A percentile compares a stretch with the other conserved stretches of the same genome.
Conservation (phyloP, 345 rosid genomes). For the Bruguiera parviflora region DNA sequence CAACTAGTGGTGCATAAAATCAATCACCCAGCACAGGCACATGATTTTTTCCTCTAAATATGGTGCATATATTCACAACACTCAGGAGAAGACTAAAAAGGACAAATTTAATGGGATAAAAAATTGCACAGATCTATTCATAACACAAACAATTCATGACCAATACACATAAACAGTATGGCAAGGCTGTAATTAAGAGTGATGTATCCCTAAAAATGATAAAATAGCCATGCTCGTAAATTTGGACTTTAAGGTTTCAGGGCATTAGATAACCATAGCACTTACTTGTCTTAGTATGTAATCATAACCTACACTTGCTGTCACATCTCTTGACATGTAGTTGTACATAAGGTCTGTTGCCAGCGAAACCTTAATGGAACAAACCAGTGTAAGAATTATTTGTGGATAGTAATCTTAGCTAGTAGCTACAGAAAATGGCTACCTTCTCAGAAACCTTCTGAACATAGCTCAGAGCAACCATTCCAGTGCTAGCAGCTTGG, state of each 20-base stretch:
- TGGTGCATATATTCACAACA: no score
- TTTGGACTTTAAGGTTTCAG: neutral
- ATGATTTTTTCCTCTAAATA: no score
- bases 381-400: constrained; percentile 9
- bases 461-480: constrained; percentile 78
- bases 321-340: constrained; percentile 78
- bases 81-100: no score
- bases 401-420: neutral
- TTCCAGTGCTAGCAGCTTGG: constrained; percentile 96
- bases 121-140: no score
- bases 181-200: no score
- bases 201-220: neutral
- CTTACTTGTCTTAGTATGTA: constrained; percentile 94
- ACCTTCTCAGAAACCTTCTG: constrained; percentile 99
- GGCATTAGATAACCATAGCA: constrained; percentile 5
- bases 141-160: no score
- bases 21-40: no score
- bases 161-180: no score
- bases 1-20: no score
- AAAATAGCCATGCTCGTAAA: neutral
- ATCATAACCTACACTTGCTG: constrained; percentile 92
- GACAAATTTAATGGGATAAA: no score
- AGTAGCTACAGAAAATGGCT: constrained; percentile 7
- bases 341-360: constrained; percentile 89
- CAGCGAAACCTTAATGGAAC: constrained; percentile 64